Conservation (phyloP, 73 alveolate genomes). For the Urostyla sp. region DNA sequence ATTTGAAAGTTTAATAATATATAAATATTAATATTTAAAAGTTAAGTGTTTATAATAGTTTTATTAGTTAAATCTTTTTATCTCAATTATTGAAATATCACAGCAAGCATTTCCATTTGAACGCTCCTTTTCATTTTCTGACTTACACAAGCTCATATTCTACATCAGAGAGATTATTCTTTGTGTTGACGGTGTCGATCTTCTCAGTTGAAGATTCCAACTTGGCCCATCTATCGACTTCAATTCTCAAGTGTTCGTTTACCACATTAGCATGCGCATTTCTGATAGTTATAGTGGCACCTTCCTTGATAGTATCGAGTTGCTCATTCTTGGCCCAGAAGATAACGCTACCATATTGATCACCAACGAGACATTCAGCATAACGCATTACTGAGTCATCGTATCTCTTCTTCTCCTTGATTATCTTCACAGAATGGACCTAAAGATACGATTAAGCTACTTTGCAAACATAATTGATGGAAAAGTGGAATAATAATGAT, state of each 20-base stretch:
- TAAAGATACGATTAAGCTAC: not conserved
- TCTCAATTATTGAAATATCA: not conserved
- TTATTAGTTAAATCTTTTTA: constrained; percentile 2
- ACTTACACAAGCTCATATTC: constrained; percentile 70
- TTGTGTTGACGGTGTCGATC: constrained; percentile 47
- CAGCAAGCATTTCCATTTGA: no score
- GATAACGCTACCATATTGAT: constrained; percentile 67
- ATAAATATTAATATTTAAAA: not conserved
- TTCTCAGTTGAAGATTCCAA: constrained; percentile 54
- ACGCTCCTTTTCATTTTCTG: constrained; percentile 49
- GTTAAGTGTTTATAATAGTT: not conserved
- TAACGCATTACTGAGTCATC: constrained; percentile 61
- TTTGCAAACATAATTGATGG: not conserved
- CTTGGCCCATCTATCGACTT: constrained; percentile 76
- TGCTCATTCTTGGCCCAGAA: constrained; percentile 60
- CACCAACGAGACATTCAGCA: constrained; percentile 71
- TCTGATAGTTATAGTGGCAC: constrained; percentile 66
- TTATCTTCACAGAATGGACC: constrained; percentile 53
- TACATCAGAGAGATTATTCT: constrained; percentile 69
- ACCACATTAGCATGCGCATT: constrained; percentile 71
- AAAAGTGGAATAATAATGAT: not conserved
- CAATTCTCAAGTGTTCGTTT: constrained; percentile 54
- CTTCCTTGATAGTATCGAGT: constrained; percentile 66
- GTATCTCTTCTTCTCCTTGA: constrained; percentile 67
- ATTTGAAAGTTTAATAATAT: not conserved